Conservation (phyloP, 257 asterid species). For the Scutellaria galericulata region DNA sequence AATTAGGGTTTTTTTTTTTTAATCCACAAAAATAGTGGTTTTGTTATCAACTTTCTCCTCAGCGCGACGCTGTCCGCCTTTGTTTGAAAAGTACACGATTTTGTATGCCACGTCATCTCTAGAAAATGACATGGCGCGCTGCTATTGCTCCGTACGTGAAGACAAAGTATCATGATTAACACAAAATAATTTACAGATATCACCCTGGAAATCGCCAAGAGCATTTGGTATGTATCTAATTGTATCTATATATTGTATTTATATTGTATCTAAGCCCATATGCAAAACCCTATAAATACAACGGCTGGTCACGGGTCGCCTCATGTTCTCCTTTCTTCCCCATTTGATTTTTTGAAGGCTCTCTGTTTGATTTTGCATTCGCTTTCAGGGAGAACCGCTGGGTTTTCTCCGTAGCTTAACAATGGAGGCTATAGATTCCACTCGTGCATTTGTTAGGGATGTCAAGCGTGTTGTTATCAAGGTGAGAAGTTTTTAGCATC, state of each 20-base stretch:
- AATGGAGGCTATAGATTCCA: constrained; percentile 54
- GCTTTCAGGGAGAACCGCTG: background rate
- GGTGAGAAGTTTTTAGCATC: constrained; percentile 24
- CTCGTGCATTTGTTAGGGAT: constrained; percentile 49
- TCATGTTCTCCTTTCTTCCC: constrained; percentile 24
- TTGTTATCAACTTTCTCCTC: background rate
- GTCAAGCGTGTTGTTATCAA: constrained; percentile 57
- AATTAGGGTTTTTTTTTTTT: no score
- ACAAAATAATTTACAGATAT: no score
- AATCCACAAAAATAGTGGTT: background rate
- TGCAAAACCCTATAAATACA: constrained; percentile 42
- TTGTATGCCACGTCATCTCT: background rate
- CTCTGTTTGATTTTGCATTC: background rate
- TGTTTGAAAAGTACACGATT: background rate
- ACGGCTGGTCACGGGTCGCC: constrained; percentile 35
- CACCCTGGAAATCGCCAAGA: no score
- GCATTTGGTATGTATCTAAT: background rate
- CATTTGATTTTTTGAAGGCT: background rate
- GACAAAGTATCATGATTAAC: background rate
- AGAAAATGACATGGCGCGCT: background rate
- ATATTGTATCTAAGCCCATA: constrained; percentile 7
- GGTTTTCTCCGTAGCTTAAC: constrained; percentile 1
- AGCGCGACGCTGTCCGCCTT: background rate
- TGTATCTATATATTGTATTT: background rate
- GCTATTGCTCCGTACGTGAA: background rate